Conservation (phyloP, 768 basidiomycete species). For the Scleroderma citrinum region DNA sequence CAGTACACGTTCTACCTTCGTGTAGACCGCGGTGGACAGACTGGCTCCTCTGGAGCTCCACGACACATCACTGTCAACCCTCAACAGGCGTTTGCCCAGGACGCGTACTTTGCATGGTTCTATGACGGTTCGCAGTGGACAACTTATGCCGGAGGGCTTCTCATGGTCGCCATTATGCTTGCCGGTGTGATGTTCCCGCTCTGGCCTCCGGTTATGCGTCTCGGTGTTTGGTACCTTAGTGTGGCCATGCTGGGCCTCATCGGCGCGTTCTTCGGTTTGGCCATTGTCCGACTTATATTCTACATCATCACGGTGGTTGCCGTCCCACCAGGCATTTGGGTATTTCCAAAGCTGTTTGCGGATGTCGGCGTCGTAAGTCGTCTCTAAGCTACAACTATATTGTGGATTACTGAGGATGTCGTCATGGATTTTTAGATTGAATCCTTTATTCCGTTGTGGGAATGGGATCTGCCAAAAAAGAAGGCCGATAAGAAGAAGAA, state of each 20-base stretch:
- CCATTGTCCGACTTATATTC: slow-evolving; percentile 87
- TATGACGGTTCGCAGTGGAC: slow-evolving; percentile 93
- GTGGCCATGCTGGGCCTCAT: slow-evolving; percentile 84
- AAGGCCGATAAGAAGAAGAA: slow-evolving; percentile 66
- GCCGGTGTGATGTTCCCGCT: slow-evolving; percentile 99
- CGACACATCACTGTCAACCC: slow-evolving; percentile 70
- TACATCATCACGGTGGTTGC: slow-evolving; percentile 88
- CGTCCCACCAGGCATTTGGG: slow-evolving; percentile 92
- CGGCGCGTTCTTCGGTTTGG: slow-evolving; percentile 85
- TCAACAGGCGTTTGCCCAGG: slow-evolving; percentile 70
- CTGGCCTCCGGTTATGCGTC: slow-evolving; percentile 89
- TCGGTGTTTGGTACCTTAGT: slow-evolving; percentile 94
- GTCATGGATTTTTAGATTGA: slow-evolving; percentile 63
- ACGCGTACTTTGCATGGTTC: slow-evolving; percentile 95
- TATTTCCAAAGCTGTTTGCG: slow-evolving; percentile 96
- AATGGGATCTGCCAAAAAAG: slow-evolving; percentile 84
- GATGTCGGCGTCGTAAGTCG: slow-evolving; percentile 94
- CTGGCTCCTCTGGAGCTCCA: slow-evolving; percentile 52
- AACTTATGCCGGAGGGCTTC: slow-evolving; percentile 83
- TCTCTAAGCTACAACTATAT: neutral
- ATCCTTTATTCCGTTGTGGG: slow-evolving; percentile 95
- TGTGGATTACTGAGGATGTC: neutral
- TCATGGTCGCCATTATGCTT: slow-evolving; percentile 91
- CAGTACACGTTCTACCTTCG: slow-evolving; percentile 90
- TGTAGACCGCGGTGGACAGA: slow-evolving; percentile 64